phyloP scores from a whole-genome alignment of 805 yeast genomes.

The Ogataea henricii region DNA sequence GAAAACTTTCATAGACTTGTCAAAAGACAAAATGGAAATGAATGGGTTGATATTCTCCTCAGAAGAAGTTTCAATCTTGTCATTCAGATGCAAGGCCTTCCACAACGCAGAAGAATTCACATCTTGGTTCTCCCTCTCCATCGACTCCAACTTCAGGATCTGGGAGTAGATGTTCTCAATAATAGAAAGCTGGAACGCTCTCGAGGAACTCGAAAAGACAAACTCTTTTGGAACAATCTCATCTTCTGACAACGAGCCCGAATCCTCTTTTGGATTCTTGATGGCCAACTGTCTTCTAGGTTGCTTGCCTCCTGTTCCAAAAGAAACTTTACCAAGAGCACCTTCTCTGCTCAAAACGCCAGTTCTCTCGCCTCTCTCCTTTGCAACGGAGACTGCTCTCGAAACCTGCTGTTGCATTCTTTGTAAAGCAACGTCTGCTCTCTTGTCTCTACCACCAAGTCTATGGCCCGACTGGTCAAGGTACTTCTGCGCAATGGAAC shows the following conservation, averaged over 20 bases:
- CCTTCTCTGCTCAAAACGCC: constrained; percentile 71
- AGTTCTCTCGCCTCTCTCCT: constrained; percentile 70
- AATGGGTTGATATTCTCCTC: constrained; percentile 75
- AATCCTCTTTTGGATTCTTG: constrained; percentile 35
- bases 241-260: constrained; percentile 17
- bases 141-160: constrained; percentile 77
- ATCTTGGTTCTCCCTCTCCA: constrained; percentile 56
- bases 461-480: constrained; percentile 90
- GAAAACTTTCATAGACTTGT: constrained; percentile 86
- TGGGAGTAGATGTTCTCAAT: constrained; percentile 80
- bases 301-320: constrained; percentile 76
- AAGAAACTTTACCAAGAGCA: constrained; percentile 83
- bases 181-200: constrained; percentile 59
- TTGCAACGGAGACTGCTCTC: constrained; percentile 93
- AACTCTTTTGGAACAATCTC: constrained; percentile 35
- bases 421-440: constrained; percentile 89
- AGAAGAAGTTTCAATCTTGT: constrained; percentile 49
- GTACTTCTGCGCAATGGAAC: constrained; percentile 89
- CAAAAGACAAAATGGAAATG: constrained; percentile 76
- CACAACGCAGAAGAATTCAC: constrained; percentile 58
- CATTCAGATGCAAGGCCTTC: constrained; percentile 76
- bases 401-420: constrained; percentile 98
- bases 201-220: constrained; percentile 38
- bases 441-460: constrained; percentile 78
- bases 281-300: constrained; percentile 84